phyloP scores from a whole-genome alignment of 345 rosid genomes.

The Populus pruinosa region DNA sequence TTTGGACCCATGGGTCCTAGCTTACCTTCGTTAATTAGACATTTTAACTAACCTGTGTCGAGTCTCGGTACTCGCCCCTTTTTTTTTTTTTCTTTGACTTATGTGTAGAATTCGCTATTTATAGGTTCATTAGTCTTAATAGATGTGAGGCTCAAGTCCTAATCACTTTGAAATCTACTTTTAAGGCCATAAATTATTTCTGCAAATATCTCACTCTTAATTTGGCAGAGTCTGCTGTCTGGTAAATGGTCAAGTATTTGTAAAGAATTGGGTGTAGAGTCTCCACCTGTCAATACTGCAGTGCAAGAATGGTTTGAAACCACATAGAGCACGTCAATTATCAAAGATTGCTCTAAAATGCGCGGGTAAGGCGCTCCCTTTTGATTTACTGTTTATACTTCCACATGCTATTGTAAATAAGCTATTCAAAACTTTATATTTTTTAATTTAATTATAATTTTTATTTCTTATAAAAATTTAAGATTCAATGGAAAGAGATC shows the following conservation, averaged over 20 bases:
- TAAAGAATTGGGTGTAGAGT: background rate
- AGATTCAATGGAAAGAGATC: too few relatives aligned
- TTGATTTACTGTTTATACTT: too few relatives aligned
- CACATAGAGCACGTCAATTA: background rate
- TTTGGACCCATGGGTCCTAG: background rate
- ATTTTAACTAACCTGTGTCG: slow-evolving; percentile 7
- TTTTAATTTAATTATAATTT: too few relatives aligned
- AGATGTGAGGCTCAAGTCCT: background rate
- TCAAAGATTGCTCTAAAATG: too few relatives aligned
- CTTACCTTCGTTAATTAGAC: slow-evolving; percentile 16
- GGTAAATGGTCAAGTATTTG: too few relatives aligned
- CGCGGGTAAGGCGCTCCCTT: too few relatives aligned
- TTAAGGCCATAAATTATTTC: background rate
- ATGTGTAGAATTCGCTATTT: background rate
- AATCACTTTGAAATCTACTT: slow-evolving; percentile 9
- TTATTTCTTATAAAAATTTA: too few relatives aligned
- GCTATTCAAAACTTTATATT: too few relatives aligned
- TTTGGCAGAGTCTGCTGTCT: background rate
- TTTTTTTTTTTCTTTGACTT: background rate
- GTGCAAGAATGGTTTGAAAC: background rate
- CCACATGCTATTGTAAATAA: too few relatives aligned
- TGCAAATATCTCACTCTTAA: background rate
- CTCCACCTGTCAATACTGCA: background rate
- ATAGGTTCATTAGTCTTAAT: background rate
- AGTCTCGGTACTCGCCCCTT: background rate